Evolutionary conservation across 176 grass and related monocot genomes (phyloP), one percentile per base, ranked within the genome.

Genomic region (Pontederia crassipes): DNA sequence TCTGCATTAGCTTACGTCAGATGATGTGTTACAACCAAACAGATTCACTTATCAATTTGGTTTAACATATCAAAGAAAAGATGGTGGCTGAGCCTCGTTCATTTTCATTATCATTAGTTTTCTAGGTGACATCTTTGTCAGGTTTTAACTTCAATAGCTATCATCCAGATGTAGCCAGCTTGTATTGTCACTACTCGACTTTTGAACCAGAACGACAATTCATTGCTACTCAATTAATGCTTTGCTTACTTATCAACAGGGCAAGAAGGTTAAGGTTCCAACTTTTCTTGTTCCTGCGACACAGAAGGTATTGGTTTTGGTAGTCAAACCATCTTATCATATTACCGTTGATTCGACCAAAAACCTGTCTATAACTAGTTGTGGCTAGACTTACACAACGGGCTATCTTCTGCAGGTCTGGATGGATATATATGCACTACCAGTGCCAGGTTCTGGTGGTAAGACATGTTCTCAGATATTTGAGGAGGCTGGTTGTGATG

Each of bases 261-360:
- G 84, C 1, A 74, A 81, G 59, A 88, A 88, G 83, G 93, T 88
- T 57, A 97, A 85, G 70, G 93, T 97, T 65, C 84, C 93, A 20
- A 91, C 87, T 65, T 97, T 97, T 79, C 93, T 91, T 27, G 93
- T 91, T 24, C 93, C 93, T 55, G 84, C 87, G n/a, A 97, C 93
- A 4, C 93, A 97, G 52, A 97, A 97, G 87, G 93, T 97, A 74
- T 71, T 57, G 61, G 17, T 40, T 29, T 72, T 7, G 15, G 11
- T 45, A 55, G 6, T 56, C 58, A 28, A 15, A 56, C 56, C 20
- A 24, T 24, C 20, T 24, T 24, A 24, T 24, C 20, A 24, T 24
- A 28, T 61, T n/a, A 12, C 27, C 12, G 6, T 12, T 56, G 51
- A 8, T 46, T 40, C 6, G 32, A 40, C 32, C 32, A 40, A 57